Percentiles rank a stretch among this genome's conserved stretches.
Evolutionary conservation across 192 early-diverging fungal species (phyloP).

Genomic region (Lunasporangiospora selenospora): DNA sequence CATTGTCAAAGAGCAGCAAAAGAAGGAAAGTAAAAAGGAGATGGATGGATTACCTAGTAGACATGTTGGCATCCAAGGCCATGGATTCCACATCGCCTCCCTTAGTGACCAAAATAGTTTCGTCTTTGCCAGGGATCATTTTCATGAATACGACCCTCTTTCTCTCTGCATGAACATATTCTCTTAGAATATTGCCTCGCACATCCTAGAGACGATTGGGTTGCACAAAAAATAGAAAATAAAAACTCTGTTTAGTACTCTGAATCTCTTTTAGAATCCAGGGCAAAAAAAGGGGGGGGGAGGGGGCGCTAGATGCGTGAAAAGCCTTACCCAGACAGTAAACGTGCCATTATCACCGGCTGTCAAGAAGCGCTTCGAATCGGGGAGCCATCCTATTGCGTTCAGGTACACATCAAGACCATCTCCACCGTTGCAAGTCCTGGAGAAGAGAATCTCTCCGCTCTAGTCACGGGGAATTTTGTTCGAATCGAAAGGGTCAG

Average conservation of each 20-base stretch:
- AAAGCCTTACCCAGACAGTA: slow-evolving; percentile 9
- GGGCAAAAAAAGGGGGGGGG: background rate
- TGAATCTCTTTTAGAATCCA: too few species aligned
- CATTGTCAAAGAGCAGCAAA: too few species aligned
- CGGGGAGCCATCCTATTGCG: slow-evolving; percentile 21
- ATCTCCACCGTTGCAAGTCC: background rate
- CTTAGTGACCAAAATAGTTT: background rate
- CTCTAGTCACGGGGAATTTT: background rate
- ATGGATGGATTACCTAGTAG: too few species aligned
- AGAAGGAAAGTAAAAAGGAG: too few species aligned
- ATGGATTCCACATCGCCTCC: too few species aligned
- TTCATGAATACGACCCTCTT: background rate
- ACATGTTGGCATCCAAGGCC: too few species aligned
- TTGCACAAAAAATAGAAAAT: background rate
- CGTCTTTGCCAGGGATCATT: slow-evolving; percentile 16
- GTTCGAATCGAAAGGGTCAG: background rate
- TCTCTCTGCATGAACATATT: background rate
- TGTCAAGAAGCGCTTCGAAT: slow-evolving; percentile 13
- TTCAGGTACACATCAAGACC: too few species aligned
- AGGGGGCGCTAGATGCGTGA: background rate
- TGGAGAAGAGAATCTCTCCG: slow-evolving; percentile 9
- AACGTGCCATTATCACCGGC: slow-evolving; percentile 8
- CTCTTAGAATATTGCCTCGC: slow-evolving; percentile 5
- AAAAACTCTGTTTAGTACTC: too few species aligned
- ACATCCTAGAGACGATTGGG: slow-evolving; percentile 1